Percentiles rank a stretch among this genome's conserved stretches.
These are phyloP conservation scores for Aspergillus sp. DNA, from an alignment of 2,329 filamentous ascomycete species.

Conservation along the genomic window DNA sequence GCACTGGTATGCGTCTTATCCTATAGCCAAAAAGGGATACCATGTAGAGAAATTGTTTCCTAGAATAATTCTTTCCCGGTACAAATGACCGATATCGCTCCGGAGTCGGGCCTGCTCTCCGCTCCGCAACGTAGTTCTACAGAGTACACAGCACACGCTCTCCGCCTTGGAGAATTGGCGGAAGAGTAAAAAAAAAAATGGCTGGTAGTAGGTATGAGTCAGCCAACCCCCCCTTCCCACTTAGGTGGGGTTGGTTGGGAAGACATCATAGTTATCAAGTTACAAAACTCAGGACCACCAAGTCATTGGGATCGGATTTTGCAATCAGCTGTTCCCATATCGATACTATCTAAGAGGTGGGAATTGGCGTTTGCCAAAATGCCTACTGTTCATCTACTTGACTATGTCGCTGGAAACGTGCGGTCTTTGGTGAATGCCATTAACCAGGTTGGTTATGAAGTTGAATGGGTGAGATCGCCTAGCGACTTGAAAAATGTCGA, in stretches of 20 bases:
- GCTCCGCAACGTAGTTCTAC: background rate
- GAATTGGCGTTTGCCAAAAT: slow-evolving; percentile 26
- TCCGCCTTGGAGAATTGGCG: background rate
- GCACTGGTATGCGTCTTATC: background rate
- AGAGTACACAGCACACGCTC: background rate
- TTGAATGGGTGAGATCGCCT: slow-evolving; percentile 87
- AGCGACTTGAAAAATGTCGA: slow-evolving; percentile 82
- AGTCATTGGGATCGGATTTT: background rate
- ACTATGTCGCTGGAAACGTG: slow-evolving; percentile 96
- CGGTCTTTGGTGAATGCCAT: slow-evolving; percentile 96
- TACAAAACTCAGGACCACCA: background rate
- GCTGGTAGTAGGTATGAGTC: slow-evolving; percentile 1
- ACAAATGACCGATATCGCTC: background rate
- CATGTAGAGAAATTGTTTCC: background rate
- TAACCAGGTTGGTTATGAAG: slow-evolving; percentile 88
- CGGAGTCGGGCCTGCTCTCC: no score
- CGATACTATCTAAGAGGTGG: background rate
- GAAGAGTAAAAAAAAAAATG: background rate
- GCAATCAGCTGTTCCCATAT: background rate
- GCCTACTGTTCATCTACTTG: slow-evolving; percentile 55
- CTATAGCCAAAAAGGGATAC: background rate
- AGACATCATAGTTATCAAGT: background rate
- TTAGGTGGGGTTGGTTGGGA: background rate
- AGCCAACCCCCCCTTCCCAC: slow-evolving; percentile 1
- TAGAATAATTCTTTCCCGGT: background rate